phyloP scores from a whole-genome alignment of 768 basidiomycete genomes.

The Cystofilobasidium bisporidii region DNA sequence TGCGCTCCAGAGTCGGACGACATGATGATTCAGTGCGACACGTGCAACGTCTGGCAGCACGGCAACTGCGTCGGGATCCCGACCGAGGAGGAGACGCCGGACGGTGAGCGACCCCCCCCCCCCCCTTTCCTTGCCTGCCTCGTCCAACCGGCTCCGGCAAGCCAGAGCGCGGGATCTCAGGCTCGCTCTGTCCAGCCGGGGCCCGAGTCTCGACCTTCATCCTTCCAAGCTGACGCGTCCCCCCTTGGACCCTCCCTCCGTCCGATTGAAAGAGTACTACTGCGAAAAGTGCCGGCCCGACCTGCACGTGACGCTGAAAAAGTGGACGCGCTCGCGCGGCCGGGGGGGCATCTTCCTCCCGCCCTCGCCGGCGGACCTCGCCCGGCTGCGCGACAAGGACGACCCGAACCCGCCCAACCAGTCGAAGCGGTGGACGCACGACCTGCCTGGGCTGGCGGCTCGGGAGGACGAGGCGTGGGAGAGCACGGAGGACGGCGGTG shows the following conservation, averaged over 20 bases:
- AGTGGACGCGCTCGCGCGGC: slow-evolving; percentile 35
- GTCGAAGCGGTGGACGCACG: slow-evolving; percentile 28
- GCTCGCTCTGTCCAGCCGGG: too few relatives aligned
- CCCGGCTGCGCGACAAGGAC: slow-evolving; percentile 15
- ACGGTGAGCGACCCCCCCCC: slow-evolving; percentile 31
- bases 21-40: slow-evolving; percentile 97
- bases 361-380: slow-evolving; percentile 41
- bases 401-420: slow-evolving; percentile 22
- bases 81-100: slow-evolving; percentile 45
- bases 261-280: slow-evolving; percentile 66
- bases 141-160: too few relatives aligned
- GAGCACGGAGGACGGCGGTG: neutral
- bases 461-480: neutral
- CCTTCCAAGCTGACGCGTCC: neutral
- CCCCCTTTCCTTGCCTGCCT: neutral
- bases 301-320: slow-evolving; percentile 59
- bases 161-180: too few relatives aligned
- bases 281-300: slow-evolving; percentile 90
- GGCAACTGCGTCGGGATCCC: slow-evolving; percentile 85
- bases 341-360: slow-evolving; percentile 48
- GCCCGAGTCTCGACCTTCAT: too few relatives aligned
- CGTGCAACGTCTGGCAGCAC: slow-evolving; percentile 96
- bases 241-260: neutral
- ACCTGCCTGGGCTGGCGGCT: slow-evolving; percentile 16
- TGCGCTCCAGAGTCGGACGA: slow-evolving; percentile 67